Evolutionary conservation across 441 rosid species (phyloP).

Genomic region (Eruca vesicaria): DNA sequence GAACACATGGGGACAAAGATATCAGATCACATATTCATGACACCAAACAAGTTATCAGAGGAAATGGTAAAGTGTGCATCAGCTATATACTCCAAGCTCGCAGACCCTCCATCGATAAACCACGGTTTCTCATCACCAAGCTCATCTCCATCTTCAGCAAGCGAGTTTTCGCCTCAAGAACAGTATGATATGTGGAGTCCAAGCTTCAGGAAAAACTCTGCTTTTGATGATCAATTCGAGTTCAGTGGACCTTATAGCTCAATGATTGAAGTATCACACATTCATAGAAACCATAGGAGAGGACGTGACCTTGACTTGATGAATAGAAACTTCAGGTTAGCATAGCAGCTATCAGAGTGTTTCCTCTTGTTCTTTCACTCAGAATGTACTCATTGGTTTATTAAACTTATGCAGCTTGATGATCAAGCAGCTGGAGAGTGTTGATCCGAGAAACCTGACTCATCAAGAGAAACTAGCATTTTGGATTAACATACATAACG

Average conservation of each 20-base stretch:
- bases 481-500: constrained; percentile 92
- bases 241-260: constrained; percentile 97
- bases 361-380: not conserved
- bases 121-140: constrained; percentile 75
- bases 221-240: constrained; percentile 83
- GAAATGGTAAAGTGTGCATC: constrained; percentile 90
- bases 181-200: constrained; percentile 93
- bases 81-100: constrained; percentile 77
- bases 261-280: constrained; percentile 82
- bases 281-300: constrained; percentile 67
- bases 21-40: constrained; percentile 77
- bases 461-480: constrained; percentile 91
- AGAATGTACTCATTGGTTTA: too few relatives aligned
- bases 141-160: constrained; percentile 65
- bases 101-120: constrained; percentile 69
- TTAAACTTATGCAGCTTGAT: constrained; percentile 54
- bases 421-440: constrained; percentile 61
- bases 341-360: not conserved
- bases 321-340: constrained; percentile 75
- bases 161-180: constrained; percentile 73
- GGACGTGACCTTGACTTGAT: constrained; percentile 69
- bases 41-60: constrained; percentile 86
- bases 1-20: constrained; percentile 85
- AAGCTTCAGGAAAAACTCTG: constrained; percentile 77
- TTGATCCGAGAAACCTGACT: constrained; percentile 65